phyloP scores from a whole-genome alignment of 2,329 filamentous ascomycete species.

The Claviceps capensis region DNA sequence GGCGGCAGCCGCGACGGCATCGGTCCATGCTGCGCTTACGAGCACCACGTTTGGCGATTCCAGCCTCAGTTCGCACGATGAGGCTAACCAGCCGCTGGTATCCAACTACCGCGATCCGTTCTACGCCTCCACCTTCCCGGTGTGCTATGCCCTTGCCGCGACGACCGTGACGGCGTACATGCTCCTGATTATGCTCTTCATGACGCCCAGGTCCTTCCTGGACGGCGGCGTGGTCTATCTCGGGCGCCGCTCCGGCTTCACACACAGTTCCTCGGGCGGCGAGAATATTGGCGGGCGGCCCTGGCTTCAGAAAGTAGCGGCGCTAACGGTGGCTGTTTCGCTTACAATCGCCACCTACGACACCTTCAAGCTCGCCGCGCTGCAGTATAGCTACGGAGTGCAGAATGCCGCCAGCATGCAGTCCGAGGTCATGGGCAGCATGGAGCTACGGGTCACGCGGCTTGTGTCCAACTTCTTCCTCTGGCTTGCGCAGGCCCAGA shows the following conservation, averaged over 20 bases:
- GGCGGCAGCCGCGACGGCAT: not conserved
- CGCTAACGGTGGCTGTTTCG: conserved; percentile 64
- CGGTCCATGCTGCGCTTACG: not conserved
- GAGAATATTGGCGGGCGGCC: conserved; percentile 83
- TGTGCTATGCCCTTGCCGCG: conserved; percentile 83
- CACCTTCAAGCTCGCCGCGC: conserved; percentile 72
- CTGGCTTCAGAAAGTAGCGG: conserved; percentile 78
- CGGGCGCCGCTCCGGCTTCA: conserved; percentile 72
- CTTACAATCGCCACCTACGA: conserved; percentile 87
- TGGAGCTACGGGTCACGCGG: conserved; percentile 78
- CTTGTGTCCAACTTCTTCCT: conserved; percentile 93
- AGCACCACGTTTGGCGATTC: conserved; percentile 15
- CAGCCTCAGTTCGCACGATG: conserved; percentile 16
- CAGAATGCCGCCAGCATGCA: conserved; percentile 70
- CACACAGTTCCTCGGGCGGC: conserved; percentile 62
- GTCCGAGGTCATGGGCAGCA: conserved; percentile 64
- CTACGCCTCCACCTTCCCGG: conserved; percentile 84
- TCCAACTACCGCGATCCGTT: conserved; percentile 73
- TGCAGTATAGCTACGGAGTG: conserved; percentile 65
- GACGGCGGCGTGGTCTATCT: conserved; percentile 73
- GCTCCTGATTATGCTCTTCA: conserved; percentile 83
- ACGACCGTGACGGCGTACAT: conserved; percentile 86
- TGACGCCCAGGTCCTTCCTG: conserved; percentile 88
- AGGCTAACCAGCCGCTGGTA: conserved; percentile 25
- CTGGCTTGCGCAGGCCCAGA: conserved; percentile 96